phyloP scores from a whole-genome alignment of 2,329 filamentous ascomycete genomes.

The Aplosporella prunicola region DNA sequence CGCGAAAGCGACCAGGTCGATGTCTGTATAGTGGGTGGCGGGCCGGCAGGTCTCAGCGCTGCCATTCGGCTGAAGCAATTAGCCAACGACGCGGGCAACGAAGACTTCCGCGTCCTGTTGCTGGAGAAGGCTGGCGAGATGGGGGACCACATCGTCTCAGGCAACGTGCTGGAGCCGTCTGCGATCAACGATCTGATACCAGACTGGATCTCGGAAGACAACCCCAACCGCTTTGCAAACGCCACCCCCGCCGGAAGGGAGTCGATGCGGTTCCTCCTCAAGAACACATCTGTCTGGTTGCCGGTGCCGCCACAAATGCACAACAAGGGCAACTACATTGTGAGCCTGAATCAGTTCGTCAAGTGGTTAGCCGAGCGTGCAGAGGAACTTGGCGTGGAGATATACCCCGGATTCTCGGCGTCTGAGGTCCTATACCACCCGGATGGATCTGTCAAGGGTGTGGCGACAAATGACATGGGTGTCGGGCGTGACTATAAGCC shows the following conservation, averaged over 20 bases:
- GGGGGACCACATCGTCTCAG: conserved; percentile 89
- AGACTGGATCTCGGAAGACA: conserved; percentile 84
- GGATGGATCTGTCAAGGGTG: conserved; percentile 84
- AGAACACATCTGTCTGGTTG: conserved; percentile 65
- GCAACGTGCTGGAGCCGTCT: conserved; percentile 85
- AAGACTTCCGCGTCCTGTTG: conserved; percentile 86
- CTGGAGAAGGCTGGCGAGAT: conserved; percentile 93
- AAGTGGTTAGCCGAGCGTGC: conserved; percentile 94
- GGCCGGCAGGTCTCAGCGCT: conserved; percentile 85
- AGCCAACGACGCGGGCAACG: conserved; percentile 87
- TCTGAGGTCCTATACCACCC: conserved; percentile 80
- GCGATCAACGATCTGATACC: conserved; percentile 85
- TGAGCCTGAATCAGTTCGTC: conserved; percentile 87
- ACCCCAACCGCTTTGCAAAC: conserved; percentile 77
- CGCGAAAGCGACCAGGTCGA: conserved; percentile 90
- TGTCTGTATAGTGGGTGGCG: conserved; percentile 91
- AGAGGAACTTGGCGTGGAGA: conserved; percentile 92
- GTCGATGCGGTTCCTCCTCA: conserved; percentile 89
- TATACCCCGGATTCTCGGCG: conserved; percentile 92
- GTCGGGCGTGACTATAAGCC: conserved; percentile 71
- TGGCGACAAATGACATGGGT: conserved; percentile 92
- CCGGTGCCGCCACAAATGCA: conserved; percentile 94
- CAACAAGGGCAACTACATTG: conserved; percentile 96
- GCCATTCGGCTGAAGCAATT: conserved; percentile 93
- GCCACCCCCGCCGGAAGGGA: conserved; percentile 77